phyloP scores from a whole-genome alignment of 192 early-diverging fungal species.

The Thamnidium elegans region DNA sequence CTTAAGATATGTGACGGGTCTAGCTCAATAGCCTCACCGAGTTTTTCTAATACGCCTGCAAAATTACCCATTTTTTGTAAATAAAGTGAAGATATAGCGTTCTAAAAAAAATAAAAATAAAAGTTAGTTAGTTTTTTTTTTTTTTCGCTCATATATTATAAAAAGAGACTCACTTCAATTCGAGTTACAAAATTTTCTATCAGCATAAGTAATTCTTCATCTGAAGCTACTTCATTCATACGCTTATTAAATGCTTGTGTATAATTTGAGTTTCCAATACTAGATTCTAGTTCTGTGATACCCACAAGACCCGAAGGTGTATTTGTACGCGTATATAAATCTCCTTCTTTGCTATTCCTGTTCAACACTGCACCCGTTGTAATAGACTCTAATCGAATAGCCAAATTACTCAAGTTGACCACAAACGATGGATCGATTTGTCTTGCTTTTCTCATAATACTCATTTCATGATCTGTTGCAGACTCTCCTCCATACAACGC shows the following conservation, averaged over 20 bases:
- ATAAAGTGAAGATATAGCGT: constrained; percentile 57
- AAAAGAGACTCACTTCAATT: constrained; percentile 49
- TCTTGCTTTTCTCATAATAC: constrained; percentile 3
- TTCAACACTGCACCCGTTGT: constrained; percentile 36
- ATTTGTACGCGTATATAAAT: background rate
- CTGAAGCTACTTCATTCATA: constrained; percentile 44
- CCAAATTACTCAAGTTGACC: constrained; percentile 46
- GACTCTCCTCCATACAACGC: too few relatives aligned
- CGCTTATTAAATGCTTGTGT: constrained; percentile 23
- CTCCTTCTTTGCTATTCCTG: background rate
- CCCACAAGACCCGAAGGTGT: constrained; percentile 10
- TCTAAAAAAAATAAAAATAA: constrained; percentile 41
- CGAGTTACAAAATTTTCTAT: constrained; percentile 55
- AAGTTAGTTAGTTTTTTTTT: background rate
- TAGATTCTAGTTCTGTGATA: constrained; percentile 6
- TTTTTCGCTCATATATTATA: background rate
- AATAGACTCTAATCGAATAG: constrained; percentile 59
- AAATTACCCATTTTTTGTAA: constrained; percentile 55
- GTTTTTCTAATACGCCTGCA: constrained; percentile 52
- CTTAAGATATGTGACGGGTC: constrained; percentile 60
- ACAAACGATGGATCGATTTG: constrained; percentile 48
- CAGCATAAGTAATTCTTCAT: constrained; percentile 51
- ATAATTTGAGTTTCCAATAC: constrained; percentile 10
- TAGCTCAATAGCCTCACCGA: constrained; percentile 55
- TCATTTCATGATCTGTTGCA: background rate